Evolutionary conservation across 306 rosid genomes (phyloP).

Genomic region (Betula pendula): DNA sequence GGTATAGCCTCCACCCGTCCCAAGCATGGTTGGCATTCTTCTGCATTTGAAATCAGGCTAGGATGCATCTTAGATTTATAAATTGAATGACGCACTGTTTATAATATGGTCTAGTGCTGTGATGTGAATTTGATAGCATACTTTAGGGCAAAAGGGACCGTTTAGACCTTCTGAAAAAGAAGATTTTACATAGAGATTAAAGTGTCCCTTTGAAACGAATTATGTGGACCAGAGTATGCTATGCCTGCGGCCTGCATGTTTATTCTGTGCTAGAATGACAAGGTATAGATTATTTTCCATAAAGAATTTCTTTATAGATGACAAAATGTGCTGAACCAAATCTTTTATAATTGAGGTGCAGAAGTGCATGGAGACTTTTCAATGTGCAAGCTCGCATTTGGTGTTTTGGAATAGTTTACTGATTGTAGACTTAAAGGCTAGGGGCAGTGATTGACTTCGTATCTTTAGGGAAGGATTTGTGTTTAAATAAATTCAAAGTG

Average conservation of each 20-base stretch:
- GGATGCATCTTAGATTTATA: neutral
- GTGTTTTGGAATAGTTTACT: neutral
- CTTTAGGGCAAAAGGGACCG: conserved; percentile 13
- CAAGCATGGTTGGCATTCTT: neutral
- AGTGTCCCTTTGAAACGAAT: neutral
- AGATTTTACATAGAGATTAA: conserved; percentile 10
- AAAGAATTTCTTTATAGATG: neutral
- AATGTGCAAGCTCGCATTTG: neutral
- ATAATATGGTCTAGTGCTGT: conserved; percentile 6
- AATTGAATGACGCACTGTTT: neutral
- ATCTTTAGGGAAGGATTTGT: neutral
- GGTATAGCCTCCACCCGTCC: neutral
- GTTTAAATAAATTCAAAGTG: neutral
- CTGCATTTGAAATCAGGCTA: neutral
- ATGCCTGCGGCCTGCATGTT: neutral
- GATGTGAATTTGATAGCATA: conserved; percentile 18
- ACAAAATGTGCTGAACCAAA: neutral
- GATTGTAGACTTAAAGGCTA: neutral
- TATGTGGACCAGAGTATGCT: neutral
- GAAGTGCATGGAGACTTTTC: neutral
- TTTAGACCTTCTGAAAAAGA: neutral
- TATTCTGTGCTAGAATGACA: neutral
- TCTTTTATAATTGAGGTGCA: neutral
- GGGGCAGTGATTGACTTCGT: neutral
- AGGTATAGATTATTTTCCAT: neutral